Conservation (phyloP, 2,329 filamentous ascomycete species). For the Chrysoporthe austroafricana region DNA sequence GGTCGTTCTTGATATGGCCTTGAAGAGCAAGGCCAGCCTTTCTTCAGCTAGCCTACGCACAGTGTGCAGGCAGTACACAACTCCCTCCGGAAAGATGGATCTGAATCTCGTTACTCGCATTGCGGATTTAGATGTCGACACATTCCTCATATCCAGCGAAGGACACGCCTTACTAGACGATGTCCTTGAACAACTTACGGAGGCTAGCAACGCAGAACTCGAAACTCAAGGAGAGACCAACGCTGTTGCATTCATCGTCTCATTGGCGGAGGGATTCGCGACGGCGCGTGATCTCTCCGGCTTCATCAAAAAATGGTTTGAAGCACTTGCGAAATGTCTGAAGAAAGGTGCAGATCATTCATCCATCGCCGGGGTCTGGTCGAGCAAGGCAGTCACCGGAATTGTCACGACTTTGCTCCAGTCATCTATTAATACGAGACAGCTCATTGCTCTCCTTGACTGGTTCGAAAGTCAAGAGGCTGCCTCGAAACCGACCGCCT, state of each 20-base stretch:
- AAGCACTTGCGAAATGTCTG: conserved; percentile 44
- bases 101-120: conserved; percentile 49
- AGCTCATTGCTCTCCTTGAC: conserved; percentile 48
- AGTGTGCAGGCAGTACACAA: conserved; percentile 48
- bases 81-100: conserved; percentile 41
- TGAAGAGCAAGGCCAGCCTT: conserved; percentile 38
- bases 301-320: conserved; percentile 53
- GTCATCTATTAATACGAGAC: conserved; percentile 48
- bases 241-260: conserved; percentile 43
- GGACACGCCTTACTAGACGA: conserved; percentile 45
- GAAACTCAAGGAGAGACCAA: conserved; percentile 10
- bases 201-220: conserved; percentile 28
- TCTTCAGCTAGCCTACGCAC: conserved; percentile 46
- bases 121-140: conserved; percentile 51
- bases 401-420: conserved; percentile 41
- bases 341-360: conserved; percentile 26
- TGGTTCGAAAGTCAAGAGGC: conserved; percentile 44
- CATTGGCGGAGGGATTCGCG: conserved; percentile 50
- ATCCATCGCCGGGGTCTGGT: conserved; percentile 34
- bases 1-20: conserved; percentile 39
- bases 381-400: conserved; percentile 31
- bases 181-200: conserved; percentile 43
- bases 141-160: conserved; percentile 46
- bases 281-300: conserved; percentile 48
- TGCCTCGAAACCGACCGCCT: conserved; percentile 36